Conservation (phyloP, 202 grass and related monocot species). For the Saccharum hybrid region DNA sequence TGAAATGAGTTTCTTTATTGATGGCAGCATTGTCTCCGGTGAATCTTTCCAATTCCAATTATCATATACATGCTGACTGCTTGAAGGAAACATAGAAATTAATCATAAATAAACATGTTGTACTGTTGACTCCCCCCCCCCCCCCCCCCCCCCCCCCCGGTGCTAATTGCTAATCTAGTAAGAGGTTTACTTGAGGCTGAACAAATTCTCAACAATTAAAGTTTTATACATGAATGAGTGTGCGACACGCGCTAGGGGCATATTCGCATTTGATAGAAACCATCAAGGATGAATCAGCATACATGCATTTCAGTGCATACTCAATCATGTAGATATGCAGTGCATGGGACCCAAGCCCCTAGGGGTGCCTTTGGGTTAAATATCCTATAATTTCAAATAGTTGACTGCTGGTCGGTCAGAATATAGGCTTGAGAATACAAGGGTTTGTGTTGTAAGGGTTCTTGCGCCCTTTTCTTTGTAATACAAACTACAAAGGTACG, state of each 20-base stretch:
- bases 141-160: conserved; percentile 24
- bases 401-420: conserved; percentile 12
- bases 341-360: not conserved
- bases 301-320: not conserved
- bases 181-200: conserved; percentile 11
- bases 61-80: conserved; percentile 42
- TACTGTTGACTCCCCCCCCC: conserved; percentile 30
- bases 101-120: not conserved
- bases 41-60: conserved; percentile 76
- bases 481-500: not conserved
- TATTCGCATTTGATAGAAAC: not conserved
- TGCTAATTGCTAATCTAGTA: conserved; percentile 12
- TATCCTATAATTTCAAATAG: conserved; percentile 22
- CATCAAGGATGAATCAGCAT: not conserved
- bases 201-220: conserved; percentile 36
- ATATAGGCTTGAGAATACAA: not conserved
- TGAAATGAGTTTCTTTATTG: conserved; percentile 61
- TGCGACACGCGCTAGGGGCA: not conserved
- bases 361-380: conserved; percentile 16
- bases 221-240: conserved; percentile 10
- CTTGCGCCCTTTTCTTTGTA: not conserved
- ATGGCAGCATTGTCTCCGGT: conserved; percentile 54
- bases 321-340: not conserved
- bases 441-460: not conserved
- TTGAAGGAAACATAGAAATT: conserved; percentile 39